Percentiles rank a stretch among this genome's conserved stretches.
phyloP scores from a whole-genome alignment of 768 basidiomycete species.

The Agrocybe chaxingu region DNA sequence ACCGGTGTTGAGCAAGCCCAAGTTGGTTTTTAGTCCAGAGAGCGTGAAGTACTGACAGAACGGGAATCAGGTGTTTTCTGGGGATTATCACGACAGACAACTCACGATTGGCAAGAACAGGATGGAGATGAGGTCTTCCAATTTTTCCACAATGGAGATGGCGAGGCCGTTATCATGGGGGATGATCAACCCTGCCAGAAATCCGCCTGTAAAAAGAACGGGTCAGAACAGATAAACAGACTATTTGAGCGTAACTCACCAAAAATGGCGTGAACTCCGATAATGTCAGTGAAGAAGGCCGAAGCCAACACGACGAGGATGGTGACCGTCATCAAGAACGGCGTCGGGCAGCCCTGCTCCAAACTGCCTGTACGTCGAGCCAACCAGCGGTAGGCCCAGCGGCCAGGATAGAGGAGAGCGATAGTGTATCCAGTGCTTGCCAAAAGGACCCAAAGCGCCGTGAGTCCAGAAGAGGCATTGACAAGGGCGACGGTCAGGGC shows the following conservation, averaged over 20 bases:
- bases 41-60: slow-evolving; percentile 14
- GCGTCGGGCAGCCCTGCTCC: slow-evolving; percentile 68
- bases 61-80: neutral
- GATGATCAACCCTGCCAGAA: slow-evolving; percentile 80
- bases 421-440: slow-evolving; percentile 61
- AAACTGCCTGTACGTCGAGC: slow-evolving; percentile 66
- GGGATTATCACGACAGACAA: slow-evolving; percentile 4
- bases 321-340: slow-evolving; percentile 76
- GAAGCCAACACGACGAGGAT: slow-evolving; percentile 71
- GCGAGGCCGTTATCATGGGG: slow-evolving; percentile 82
- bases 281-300: slow-evolving; percentile 85
- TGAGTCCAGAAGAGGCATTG: slow-evolving; percentile 69
- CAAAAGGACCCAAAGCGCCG: slow-evolving; percentile 80
- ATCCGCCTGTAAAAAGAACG: slow-evolving; percentile 51
- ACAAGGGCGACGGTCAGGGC: slow-evolving; percentile 83
- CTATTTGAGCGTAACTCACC: slow-evolving; percentile 25
- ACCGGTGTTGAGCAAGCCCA: slow-evolving; percentile 73
- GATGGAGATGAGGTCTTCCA: slow-evolving; percentile 84
- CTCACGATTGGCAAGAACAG: slow-evolving; percentile 75
- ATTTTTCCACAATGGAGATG: slow-evolving; percentile 75
- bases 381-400: slow-evolving; percentile 64
- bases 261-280: slow-evolving; percentile 74
- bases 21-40: slow-evolving; percentile 70
- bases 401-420: slow-evolving; percentile 62
- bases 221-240: neutral